Base-by-base conservation (phyloP, 1,284 basidiomycete species). In the Rhodotorula mucilaginosa region DNA sequence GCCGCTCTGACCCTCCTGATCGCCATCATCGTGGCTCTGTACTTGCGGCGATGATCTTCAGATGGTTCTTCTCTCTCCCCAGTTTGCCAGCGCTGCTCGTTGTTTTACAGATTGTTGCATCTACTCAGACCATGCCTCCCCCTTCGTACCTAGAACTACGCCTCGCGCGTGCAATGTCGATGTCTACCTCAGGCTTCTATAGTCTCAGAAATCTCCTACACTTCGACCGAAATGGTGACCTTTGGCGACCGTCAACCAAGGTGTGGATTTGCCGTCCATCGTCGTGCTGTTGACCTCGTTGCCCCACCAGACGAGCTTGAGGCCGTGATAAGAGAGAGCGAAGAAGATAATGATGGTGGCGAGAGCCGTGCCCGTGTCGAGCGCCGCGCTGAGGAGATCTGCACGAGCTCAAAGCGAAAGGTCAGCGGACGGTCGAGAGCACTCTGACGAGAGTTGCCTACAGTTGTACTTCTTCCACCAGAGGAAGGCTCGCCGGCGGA, bases 401-500 rank as follows among this genome's bases (percentile, higher is more conserved):
- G 18, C 29, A 6, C 2, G 13, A 16, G 19, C 15, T 16, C 39
- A 13, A 44, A 44, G 7, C 39, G 39, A 44, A 44, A 44, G 18
- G 18, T 15, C 56, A 15, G 29, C 13, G 56, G 29, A 21, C 29
- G 34, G 54, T 29, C 10, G 13, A 8, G 29, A 5, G 3, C 15
- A 58, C 29, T 15, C 4, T 6, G 0, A 58, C 23, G 15, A 58
- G 56, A 16, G 56, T 10, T 15, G 31, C 18, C 18, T 21, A 58
- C 56, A 92, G 80, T 91, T 92, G 81, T 91, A 93, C 84, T 96
- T 97, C 80, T 88, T 90, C 95, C 95, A 98, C 94, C 94, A 97
- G 0, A 84, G 82, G 81, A 96, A 96, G 79, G 89, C 88, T 73
- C 85, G 83, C 79, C 89, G 87, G 29, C 60, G 60, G 48, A 61